A percentile compares a stretch with the other conserved stretches of the same genome.
Evolutionary conservation across 768 basidiomycete genomes (phyloP).

Genomic region (Boletales sp.): DNA sequence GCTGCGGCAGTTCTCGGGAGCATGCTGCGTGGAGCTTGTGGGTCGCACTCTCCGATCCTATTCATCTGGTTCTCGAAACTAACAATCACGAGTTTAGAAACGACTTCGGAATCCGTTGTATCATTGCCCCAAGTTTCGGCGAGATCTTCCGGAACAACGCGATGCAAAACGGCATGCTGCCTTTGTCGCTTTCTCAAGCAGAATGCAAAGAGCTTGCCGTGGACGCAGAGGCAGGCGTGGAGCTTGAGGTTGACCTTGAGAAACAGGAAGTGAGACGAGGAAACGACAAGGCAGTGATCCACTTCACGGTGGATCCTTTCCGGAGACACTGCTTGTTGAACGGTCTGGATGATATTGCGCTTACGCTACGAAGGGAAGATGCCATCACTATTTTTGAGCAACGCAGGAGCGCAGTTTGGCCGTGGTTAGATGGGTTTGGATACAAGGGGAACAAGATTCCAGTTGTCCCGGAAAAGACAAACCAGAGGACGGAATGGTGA

Average conservation of each 20-base stretch:
- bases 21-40: conserved; percentile 88
- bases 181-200: conserved; percentile 64
- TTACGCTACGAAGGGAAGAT: conserved; percentile 80
- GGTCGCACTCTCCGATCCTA: conserved; percentile 27
- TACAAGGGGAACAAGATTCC: conserved; percentile 80
- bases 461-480: conserved; percentile 36
- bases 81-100: conserved; percentile 41
- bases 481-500: conserved; percentile 71
- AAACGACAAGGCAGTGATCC: conserved; percentile 68
- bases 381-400: conserved; percentile 80
- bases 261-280: conserved; percentile 72
- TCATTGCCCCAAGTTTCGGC: conserved; percentile 86
- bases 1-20: conserved; percentile 86
- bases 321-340: conserved; percentile 91
- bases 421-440: conserved; percentile 96
- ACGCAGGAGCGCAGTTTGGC: conserved; percentile 74
- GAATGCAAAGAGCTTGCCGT: conserved; percentile 69
- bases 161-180: conserved; percentile 94
- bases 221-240: conserved; percentile 72
- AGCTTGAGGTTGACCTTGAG: conserved; percentile 83
- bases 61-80: not conserved
- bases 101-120: conserved; percentile 86
- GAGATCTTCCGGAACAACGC: conserved; percentile 89
- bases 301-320: conserved; percentile 87
- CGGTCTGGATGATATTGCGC: conserved; percentile 93